Conservation (phyloP, 805 yeast species). For the Cyberlindnera euphorbiiphila region DNA sequence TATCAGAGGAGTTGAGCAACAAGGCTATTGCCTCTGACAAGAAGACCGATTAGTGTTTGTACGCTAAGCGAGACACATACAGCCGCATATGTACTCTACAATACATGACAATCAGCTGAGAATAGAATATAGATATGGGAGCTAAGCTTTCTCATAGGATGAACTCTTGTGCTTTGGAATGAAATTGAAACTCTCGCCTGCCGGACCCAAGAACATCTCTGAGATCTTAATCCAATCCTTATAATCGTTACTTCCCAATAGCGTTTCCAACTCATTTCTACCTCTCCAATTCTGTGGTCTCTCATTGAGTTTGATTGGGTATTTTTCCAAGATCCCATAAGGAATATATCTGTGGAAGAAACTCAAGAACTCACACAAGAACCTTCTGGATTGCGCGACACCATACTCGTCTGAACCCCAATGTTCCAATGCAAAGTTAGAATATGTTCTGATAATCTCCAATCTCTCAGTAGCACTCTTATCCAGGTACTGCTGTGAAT, state of each 20-base stretch:
- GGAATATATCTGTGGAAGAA: slow-evolving; percentile 95
- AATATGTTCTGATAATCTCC: slow-evolving; percentile 63
- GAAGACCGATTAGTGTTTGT: slow-evolving; percentile 9
- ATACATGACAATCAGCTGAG: not conserved
- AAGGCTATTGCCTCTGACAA: slow-evolving; percentile 12
- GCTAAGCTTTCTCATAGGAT: slow-evolving; percentile 60
- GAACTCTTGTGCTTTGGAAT: slow-evolving; percentile 95
- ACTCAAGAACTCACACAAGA: slow-evolving; percentile 88
- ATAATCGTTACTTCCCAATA: slow-evolving; percentile 79
- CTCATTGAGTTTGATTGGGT: slow-evolving; percentile 87
- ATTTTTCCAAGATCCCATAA: slow-evolving; percentile 81
- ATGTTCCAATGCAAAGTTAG: slow-evolving; percentile 83
- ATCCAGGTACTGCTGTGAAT: slow-evolving; percentile 83
- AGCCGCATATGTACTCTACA: not conserved
- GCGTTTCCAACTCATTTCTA: slow-evolving; percentile 86
- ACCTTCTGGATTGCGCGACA: slow-evolving; percentile 80
- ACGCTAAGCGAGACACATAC: not conserved
- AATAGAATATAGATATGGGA: no score
- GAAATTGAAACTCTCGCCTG: slow-evolving; percentile 68
- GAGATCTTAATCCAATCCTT: slow-evolving; percentile 90
- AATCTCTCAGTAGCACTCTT: slow-evolving; percentile 88
- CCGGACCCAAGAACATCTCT: slow-evolving; percentile 92
- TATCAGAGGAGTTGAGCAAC: slow-evolving; percentile 18
- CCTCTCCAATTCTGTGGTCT: slow-evolving; percentile 94
- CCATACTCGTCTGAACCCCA: slow-evolving; percentile 99